These are phyloP conservation scores for Gracilaria domingensis DNA, from an alignment of 23 red algal species.

Conservation along the genomic window DNA sequence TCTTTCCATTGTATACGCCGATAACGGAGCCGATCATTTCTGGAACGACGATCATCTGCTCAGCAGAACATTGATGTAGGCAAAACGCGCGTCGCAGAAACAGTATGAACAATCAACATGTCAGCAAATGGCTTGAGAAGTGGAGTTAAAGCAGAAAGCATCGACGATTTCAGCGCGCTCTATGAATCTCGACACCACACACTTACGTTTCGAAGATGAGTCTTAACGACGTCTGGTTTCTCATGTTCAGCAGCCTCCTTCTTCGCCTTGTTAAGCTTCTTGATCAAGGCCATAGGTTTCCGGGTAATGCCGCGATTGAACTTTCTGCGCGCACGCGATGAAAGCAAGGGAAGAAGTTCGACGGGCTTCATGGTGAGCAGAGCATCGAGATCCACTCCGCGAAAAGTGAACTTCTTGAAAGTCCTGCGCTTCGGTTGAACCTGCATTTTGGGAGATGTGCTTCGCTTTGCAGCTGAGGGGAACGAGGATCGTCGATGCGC, in stretches of 20 bases:
- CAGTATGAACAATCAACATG: background rate
- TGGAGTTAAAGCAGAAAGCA: background rate
- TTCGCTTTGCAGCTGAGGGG: background rate
- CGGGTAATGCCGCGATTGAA: constrained; percentile 85
- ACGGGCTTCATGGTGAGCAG: constrained; percentile 93
- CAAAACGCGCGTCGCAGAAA: background rate
- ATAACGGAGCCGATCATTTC: constrained; percentile 99
- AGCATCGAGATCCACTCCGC: constrained; percentile 95
- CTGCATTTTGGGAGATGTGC: background rate
- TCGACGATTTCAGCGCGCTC: too few relatives aligned
- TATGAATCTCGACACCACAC: too few relatives aligned
- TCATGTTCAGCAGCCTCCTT: constrained; percentile 78
- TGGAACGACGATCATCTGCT: constrained; percentile 94
- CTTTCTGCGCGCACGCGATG: constrained; percentile 87
- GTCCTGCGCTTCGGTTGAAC: constrained; percentile 81
- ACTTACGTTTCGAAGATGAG: constrained; percentile 92
- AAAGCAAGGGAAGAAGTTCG: constrained; percentile 84
- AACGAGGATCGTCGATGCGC: background rate
- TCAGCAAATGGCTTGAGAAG: background rate
- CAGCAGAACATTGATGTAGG: background rate
- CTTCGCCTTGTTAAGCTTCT: constrained; percentile 98
- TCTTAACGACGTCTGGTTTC: constrained; percentile 95
- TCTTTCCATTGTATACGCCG: constrained; percentile 97
- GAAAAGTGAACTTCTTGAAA: constrained; percentile 98
- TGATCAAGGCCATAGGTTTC: constrained; percentile 91